Base-by-base conservation (phyloP, 805 yeast genomes). In the Ogataea paraovalis region DNA sequence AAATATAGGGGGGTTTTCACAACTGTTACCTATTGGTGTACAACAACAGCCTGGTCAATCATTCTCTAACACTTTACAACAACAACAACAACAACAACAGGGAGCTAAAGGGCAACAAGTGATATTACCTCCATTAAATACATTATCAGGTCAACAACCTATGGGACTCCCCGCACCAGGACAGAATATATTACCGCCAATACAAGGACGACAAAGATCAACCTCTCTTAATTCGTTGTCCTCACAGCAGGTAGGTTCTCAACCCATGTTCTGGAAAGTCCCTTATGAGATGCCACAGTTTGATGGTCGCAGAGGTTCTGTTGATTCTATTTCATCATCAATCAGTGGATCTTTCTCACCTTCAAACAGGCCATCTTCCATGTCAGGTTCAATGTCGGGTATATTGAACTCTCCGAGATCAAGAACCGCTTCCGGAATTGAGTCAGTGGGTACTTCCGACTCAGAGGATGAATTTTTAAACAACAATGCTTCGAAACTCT, bases 201-300 rank as follows among this genome's bases (percentile, higher is more conserved):
- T 56, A 4, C 54, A 50, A 21, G 46, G 47, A 8, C 44, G 60
- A 34, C 53, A 49, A 37, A 44, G 63, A 5, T 57, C 66, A 4
- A 44, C 55, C 1, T 58, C 64, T 4, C 28, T 53, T 18, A 54
- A 55, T 39, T 50, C 55, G 10, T 33, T 42, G 36, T 39, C 53
- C 34, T 39, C 44, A 12, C 50, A 42, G 20, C 36, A 33, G 21
- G 43, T 27, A 14, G 37, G 13, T 14, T 47, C 27, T 14, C 47
- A 33, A 27, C 62, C 59, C 3, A 53, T 66, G 37, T 78, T 80
- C 61, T 80, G 85, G 85, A 80, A 78, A 55, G 84, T 78, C 3
- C 84, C 84, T 6, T 77, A 76, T 56, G 81, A 78, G 51, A 73
- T 78, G 74, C 82, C 83, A 0, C 53, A 47, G 14, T 50, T 53